Conservation (phyloP, 768 basidiomycete genomes). For the Phanerochaete sordida region DNA sequence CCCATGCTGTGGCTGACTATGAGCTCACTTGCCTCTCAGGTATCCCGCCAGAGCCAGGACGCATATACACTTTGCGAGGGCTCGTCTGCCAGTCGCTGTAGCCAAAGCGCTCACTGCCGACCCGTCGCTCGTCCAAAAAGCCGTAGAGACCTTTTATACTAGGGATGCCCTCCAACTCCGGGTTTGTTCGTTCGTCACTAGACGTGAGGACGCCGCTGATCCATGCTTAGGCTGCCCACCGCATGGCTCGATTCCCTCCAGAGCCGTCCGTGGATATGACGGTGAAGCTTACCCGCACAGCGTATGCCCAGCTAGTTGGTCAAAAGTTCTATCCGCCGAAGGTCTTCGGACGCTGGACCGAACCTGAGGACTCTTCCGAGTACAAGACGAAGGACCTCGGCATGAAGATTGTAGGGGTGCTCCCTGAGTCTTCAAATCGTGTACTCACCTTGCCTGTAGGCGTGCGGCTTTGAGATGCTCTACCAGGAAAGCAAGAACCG, state of each 20-base stretch:
- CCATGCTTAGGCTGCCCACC: conserved; percentile 65
- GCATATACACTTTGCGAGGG: conserved; percentile 76
- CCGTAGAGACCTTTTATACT: conserved; percentile 92
- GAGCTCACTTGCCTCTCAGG: conserved; percentile 30
- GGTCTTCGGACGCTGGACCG: conserved; percentile 74
- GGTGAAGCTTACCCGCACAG: conserved; percentile 81
- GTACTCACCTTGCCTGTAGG: conserved; percentile 36
- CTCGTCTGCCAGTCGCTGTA: conserved; percentile 77
- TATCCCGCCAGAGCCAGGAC: conserved; percentile 65
- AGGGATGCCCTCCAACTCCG: conserved; percentile 88
- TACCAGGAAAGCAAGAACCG: conserved; percentile 72
- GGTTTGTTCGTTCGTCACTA: conserved; percentile 32
- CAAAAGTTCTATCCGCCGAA: conserved; percentile 93
- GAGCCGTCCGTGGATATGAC: conserved; percentile 54
- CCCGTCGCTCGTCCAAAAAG: conserved; percentile 76
- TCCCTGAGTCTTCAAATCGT: background rate
- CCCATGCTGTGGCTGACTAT: background rate
- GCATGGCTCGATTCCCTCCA: conserved; percentile 89
- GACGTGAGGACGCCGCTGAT: background rate
- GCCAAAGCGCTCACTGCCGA: conserved; percentile 63
- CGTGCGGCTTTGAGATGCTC: conserved; percentile 96
- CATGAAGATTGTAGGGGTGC: conserved; percentile 78
- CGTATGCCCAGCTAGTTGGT: conserved; percentile 89
- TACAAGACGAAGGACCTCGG: conserved; percentile 83
- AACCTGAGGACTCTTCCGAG: conserved; percentile 57